phyloP scores from a whole-genome alignment of 75 land plant genomes.

The Pseudotsuga menziesii region DNA sequence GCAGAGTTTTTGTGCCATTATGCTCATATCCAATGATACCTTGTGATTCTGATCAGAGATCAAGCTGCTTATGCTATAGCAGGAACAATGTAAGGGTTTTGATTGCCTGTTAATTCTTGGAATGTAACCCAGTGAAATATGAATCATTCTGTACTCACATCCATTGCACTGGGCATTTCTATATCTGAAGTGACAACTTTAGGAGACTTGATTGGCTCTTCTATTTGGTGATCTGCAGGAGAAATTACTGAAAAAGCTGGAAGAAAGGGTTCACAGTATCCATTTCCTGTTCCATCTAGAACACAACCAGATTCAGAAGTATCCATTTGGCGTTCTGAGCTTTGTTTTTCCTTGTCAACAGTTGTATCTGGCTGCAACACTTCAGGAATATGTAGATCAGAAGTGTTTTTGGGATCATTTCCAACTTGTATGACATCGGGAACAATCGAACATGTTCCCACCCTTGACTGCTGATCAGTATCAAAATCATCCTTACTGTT shows the following conservation, averaged over 20 bases:
- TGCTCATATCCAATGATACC: not conserved
- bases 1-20: not conserved
- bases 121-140: not conserved
- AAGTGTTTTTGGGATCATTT: not conserved
- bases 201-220: not conserved
- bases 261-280: not conserved
- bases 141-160: not conserved
- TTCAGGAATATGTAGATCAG: not conserved
- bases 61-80: not conserved
- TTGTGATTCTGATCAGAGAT: not conserved
- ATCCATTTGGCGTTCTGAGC: not conserved
- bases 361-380: not conserved
- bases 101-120: not conserved
- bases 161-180: not conserved
- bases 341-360: not conserved
- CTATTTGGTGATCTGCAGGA: not conserved
- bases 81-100: not conserved
- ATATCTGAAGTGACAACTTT: not conserved
- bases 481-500: not conserved
- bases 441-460: not conserved
- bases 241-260: not conserved
- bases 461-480: not conserved
- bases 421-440: not conserved
- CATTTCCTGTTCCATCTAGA: slow-evolving; percentile 4
- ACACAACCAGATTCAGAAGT: not conserved